Evolutionary conservation across 2,329 filamentous ascomycete species (phyloP).

Genomic region (Fusarium setosum): DNA sequence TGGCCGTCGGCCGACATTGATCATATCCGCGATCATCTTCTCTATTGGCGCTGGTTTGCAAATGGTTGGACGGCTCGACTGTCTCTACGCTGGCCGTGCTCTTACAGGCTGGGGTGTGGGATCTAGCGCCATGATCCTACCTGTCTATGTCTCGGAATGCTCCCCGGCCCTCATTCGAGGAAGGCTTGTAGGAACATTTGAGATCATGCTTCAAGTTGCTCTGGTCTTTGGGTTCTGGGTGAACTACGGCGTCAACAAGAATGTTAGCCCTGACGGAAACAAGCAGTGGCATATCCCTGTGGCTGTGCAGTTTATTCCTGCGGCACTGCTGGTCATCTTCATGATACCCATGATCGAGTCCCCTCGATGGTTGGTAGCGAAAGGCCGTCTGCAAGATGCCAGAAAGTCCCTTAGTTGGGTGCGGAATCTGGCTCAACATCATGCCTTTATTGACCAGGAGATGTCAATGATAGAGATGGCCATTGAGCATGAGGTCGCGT

Average conservation of each 20-base stretch:
- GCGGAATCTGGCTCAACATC: constrained; percentile 35
- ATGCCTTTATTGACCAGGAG: constrained; percentile 35
- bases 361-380: too few relatives aligned
- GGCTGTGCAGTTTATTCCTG: constrained; percentile 38
- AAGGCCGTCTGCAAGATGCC: too few relatives aligned
- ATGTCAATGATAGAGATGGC: constrained; percentile 52
- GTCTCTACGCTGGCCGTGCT: background rate
- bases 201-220: constrained; percentile 17
- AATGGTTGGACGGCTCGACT: background rate
- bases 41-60: background rate
- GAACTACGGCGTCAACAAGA: constrained; percentile 36
- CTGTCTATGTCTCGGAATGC: constrained; percentile 24
- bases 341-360: too few relatives aligned
- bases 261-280: constrained; percentile 18
- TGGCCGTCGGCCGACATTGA: background rate
- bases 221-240: constrained; percentile 27
- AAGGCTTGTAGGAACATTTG: constrained; percentile 19
- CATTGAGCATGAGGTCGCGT: constrained; percentile 63
- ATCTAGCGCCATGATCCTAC: constrained; percentile 9
- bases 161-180: constrained; percentile 16
- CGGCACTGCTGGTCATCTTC: constrained; percentile 45
- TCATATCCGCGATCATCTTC: background rate
- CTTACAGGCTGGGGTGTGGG: background rate
- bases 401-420: constrained; percentile 16
- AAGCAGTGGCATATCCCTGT: constrained; percentile 56